Evolutionary conservation across 768 basidiomycete species (phyloP), one percentile per base, ranked within the genome.

Genomic region (Chalciporus chontae): DNA sequence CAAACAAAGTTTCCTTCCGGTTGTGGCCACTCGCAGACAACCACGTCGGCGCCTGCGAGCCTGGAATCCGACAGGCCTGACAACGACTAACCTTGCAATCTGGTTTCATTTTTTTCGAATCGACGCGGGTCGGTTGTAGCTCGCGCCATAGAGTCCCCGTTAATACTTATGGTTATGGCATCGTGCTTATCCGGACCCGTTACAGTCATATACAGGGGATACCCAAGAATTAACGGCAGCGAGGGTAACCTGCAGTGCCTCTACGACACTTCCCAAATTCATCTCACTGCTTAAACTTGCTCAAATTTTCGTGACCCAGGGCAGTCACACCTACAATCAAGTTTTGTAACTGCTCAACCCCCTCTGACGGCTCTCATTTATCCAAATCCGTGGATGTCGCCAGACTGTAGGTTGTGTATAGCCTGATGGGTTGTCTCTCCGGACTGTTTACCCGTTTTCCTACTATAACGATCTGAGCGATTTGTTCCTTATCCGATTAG

Each of bases 161-260:
- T 62, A 53, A 64, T 59, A 21, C 21, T 21, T 21, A 56, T 56
- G 36, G 27, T 69, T 64, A 68, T 69, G 67, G 54, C 64, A 66
- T 51, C 50, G 40, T 36, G 39, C 55, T 34, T 53, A 43, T 52
- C 57, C 55, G 50, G 62, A 46, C 65, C 62, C 53, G 54, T 66
- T 66, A 68, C 65, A 66, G 65, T 62, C 62, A 67, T 67, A 66
- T 66, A 40, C 59, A 66, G 65, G 65, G 63, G 45, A 49, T 47
- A 29, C 34, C 21, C 53, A 48, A 29, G 37, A 31, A 13, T 46
- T 68, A 17, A 64, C 65, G 65, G 61, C 64, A 66, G 48, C 54
- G 43, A 55, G 54, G 26, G 55, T 53, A 43, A 50, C 52, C 29
- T 26, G 24, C 45, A 45, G 49, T 44, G 40, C 31, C 49, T 49